Evolutionary conservation across 2,329 filamentous ascomycete genomes (phyloP).

Genomic region (Sporothrix brasiliensis): DNA sequence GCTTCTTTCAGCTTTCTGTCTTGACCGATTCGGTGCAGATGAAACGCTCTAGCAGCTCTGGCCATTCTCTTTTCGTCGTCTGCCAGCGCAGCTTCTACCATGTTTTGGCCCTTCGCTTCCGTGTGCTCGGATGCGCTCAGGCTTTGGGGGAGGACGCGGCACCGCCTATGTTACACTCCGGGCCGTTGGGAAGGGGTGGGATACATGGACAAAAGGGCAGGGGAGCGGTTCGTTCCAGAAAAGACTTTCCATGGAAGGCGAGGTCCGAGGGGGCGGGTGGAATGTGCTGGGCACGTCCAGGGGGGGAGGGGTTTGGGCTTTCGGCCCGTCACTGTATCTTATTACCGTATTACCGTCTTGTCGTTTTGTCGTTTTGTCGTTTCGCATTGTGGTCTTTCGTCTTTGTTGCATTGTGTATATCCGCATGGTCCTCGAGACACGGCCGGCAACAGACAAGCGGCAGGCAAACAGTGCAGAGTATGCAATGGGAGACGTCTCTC

Average conservation of each 20-base stretch:
- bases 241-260: neutral
- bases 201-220: too few relatives aligned
- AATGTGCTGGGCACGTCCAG: neutral
- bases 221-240: neutral
- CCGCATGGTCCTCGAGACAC: neutral
- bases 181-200: neutral
- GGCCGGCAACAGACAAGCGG: slow-evolving; percentile 15
- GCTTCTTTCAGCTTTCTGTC: neutral
- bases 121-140: slow-evolving; percentile 13
- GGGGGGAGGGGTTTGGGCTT: too few relatives aligned
- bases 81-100: neutral
- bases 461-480: neutral
- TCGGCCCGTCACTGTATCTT: too few relatives aligned
- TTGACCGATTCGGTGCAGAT: neutral
- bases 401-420: neutral
- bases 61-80: slow-evolving; percentile 5
- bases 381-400: neutral
- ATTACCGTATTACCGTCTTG: too few relatives aligned
- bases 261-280: slow-evolving; percentile 16
- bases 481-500: too few relatives aligned
- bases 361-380: neutral
- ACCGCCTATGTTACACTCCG: slow-evolving; percentile 11
- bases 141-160: neutral
- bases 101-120: neutral
- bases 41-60: neutral